phyloP scores from a whole-genome alignment of 2,329 filamentous ascomycete genomes.

The Diaporthe caulivora region DNA sequence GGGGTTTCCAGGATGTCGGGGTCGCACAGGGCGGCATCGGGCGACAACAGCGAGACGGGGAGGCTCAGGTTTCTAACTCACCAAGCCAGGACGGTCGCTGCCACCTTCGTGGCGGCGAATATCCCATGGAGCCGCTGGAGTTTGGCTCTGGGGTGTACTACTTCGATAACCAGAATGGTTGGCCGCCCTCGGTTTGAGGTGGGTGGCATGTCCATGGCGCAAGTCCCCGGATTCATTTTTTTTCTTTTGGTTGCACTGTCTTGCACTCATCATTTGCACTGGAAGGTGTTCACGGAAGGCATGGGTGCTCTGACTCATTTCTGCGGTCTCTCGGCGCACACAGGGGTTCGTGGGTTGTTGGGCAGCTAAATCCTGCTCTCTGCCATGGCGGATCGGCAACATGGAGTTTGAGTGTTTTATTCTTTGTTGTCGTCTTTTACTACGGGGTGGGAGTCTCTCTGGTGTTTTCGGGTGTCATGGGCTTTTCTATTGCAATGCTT shows the following conservation, averaged over 20 bases:
- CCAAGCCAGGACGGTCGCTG: too few relatives aligned
- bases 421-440: not conserved
- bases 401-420: not conserved
- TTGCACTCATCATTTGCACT: not conserved
- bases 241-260: not conserved
- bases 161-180: not conserved
- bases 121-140: not conserved
- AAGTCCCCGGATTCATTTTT: too few relatives aligned
- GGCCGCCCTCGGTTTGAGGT: not conserved
- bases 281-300: not conserved
- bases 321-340: not conserved
- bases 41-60: not conserved
- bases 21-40: not conserved
- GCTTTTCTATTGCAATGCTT: not conserved
- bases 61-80: too few relatives aligned
- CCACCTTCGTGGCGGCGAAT: not conserved
- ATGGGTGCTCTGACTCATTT: not conserved
- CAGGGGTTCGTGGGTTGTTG: not conserved
- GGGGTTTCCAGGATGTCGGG: conserved; percentile 8
- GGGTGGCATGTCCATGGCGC: not conserved
- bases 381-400: not conserved
- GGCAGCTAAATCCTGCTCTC: not conserved
- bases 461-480: not conserved
- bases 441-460: not conserved
- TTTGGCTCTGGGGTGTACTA: not conserved